Evolutionary conservation across 139 green algal species (phyloP).

Genomic region (Picochlorum sp.): DNA sequence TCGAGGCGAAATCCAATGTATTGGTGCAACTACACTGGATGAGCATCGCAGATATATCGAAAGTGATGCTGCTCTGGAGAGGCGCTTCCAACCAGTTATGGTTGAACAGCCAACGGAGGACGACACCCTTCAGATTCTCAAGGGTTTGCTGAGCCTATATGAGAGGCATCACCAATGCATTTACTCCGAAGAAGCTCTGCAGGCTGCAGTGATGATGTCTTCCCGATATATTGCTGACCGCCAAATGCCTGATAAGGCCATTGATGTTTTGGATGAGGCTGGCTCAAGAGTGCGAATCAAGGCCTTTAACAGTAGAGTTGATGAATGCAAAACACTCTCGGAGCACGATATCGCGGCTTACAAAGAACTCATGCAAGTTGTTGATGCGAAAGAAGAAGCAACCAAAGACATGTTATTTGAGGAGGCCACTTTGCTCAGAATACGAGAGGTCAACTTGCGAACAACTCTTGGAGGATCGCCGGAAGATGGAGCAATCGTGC

Average conservation of each 20-base stretch:
- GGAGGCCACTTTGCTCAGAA: conserved; percentile 71
- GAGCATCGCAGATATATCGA: conserved; percentile 89
- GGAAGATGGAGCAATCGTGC: conserved; percentile 21
- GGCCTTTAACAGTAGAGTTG: conserved; percentile 39
- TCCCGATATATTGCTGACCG: conserved; percentile 72
- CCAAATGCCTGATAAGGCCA: conserved; percentile 92
- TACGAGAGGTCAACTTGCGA: conserved; percentile 46
- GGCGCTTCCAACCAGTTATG: conserved; percentile 89
- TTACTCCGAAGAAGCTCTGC: conserved; percentile 42
- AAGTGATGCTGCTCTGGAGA: conserved; percentile 83
- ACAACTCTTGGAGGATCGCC: conserved; percentile 6
- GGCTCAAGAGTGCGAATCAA: conserved; percentile 74
- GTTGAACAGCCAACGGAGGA: conserved; percentile 63
- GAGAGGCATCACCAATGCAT: conserved; percentile 73
- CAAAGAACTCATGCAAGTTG: conserved; percentile 42
- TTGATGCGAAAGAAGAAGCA: conserved; percentile 17
- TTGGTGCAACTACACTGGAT: conserved; percentile 77
- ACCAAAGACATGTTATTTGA: conserved; percentile 62
- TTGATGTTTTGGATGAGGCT: conserved; percentile 97
- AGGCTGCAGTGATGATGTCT: conserved; percentile 43
- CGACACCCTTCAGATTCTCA: conserved; percentile 70
- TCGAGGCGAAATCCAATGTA: conserved; percentile 64
- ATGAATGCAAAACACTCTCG: not conserved
- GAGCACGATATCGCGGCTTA: conserved; percentile 11
- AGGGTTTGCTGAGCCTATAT: conserved; percentile 56